Base-by-base conservation (phyloP, 306 rosid species). In the Sophora flavescens region DNA sequence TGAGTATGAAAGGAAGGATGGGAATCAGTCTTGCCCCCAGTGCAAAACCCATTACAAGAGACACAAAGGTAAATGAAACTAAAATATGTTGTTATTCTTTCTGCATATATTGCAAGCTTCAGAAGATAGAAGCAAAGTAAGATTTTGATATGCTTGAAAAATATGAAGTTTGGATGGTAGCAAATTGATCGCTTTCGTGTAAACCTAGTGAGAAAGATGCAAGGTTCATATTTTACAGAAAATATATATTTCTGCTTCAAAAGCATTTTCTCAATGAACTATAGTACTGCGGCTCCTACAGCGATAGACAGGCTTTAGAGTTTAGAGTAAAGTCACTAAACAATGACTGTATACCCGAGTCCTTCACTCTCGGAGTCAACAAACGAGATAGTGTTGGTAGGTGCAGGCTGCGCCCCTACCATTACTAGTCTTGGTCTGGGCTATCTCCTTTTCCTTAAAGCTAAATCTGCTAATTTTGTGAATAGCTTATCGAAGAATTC, bases 1-100 rank as follows among this genome's bases (percentile, higher is more conserved):
- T 73, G 98, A 94, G 84, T 94, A 94, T 38, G 98, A 94, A 82
- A 86, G 98, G 87, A 94, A 94, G 85, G 97, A 94, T 82, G 98
- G 98, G 59, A 94, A 90, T 68, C 94, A 90, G 83, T 92, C 98
- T 63, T 94, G 98, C 63, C 97, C 98, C 16, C 97, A 94, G 74
- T 94, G 98, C 84, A 94, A 94, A 82, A 91, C 97, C 75, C 85
- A 87, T 78, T 94, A 94, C 84, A 92, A 84, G 80, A 88, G 90
- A 80, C 97, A 81, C 82, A 91, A 87, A 88, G 98, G 98, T 93
- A 54, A 39, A 48, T 7, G 6, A 17, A 53, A 57, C 53, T 69
- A 17, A 69, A 77, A 15, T 59, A 3, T 63, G 64, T 42, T 22
- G 74, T 71, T 42, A 44, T 74, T 42, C 28, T 47, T 52, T 4